Percentiles rank a stretch among this genome's conserved stretches.
Conservation (phyloP, 495 filamentous ascomycete species). For the Coniosporium apollinis region DNA sequence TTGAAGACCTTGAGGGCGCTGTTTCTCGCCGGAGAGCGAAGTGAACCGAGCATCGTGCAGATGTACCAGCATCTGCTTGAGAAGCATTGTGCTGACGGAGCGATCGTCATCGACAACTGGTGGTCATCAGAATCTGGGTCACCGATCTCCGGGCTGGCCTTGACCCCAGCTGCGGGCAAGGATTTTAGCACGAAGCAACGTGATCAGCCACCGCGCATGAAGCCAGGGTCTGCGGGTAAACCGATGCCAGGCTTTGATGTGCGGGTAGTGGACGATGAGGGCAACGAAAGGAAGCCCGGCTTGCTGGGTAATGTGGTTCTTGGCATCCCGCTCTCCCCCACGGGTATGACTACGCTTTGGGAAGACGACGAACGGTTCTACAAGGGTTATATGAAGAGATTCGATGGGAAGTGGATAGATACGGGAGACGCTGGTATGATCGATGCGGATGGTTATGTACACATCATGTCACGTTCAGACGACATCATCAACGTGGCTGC, state of each 20-base stretch:
- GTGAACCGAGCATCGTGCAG: conserved; percentile 69
- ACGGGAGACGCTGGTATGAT: conserved; percentile 83
- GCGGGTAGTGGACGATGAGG: conserved; percentile 62
- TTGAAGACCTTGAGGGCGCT: conserved; percentile 50
- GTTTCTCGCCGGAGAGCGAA: conserved; percentile 79
- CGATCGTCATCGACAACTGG: conserved; percentile 82
- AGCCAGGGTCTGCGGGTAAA: conserved; percentile 76
- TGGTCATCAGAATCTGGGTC: conserved; percentile 89
- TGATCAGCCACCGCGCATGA: conserved; percentile 34
- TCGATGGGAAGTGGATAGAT: conserved; percentile 65
- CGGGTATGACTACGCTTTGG: conserved; percentile 73
- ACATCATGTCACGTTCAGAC: conserved; percentile 73
- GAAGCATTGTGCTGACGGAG: conserved; percentile 42
- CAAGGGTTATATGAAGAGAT: conserved; percentile 61
- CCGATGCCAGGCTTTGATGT: conserved; percentile 86
- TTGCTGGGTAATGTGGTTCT: conserved; percentile 89
- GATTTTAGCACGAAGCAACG: conserved; percentile 19
- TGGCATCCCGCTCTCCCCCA: conserved; percentile 63
- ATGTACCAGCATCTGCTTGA: conserved; percentile 58
- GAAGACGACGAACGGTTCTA: conserved; percentile 72
- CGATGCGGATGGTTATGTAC: conserved; percentile 66
- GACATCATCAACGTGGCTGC: conserved; percentile 94
- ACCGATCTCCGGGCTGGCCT: conserved; percentile 68
- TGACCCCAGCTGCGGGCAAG: conserved; percentile 37
- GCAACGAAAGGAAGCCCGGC: conserved; percentile 44